These are phyloP conservation scores for Ambispora gerdemannii DNA, from an alignment of 192 early-diverging fungal species.

Conservation along the genomic window DNA sequence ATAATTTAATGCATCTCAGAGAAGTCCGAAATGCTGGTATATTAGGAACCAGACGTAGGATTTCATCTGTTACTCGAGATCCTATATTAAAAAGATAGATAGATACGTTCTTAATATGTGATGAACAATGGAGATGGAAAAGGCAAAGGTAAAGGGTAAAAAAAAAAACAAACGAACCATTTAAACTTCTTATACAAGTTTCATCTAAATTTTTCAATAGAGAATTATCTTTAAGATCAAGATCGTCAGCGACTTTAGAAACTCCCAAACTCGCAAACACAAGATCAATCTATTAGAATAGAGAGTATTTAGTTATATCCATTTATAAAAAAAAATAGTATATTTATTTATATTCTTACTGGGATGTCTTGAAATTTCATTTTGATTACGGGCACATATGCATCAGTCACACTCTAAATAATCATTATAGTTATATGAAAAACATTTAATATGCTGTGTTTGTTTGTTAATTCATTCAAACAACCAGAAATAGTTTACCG, in stretches of 20 bases:
- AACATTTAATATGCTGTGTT: too few species aligned
- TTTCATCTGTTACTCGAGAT: constrained; percentile 96
- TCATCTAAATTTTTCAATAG: constrained; percentile 88
- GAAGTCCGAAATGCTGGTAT: constrained; percentile 86
- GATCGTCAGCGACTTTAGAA: constrained; percentile 75
- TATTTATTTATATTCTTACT: constrained; percentile 43
- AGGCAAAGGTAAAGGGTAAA: neutral
- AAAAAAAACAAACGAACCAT: constrained; percentile 54
- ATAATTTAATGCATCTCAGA: constrained; percentile 90
- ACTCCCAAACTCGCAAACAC: constrained; percentile 79
- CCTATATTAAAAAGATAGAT: constrained; percentile 38
- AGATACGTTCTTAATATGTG: neutral
- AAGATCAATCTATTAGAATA: constrained; percentile 76
- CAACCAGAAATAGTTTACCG: constrained; percentile 42
- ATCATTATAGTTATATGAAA: constrained; percentile 36
- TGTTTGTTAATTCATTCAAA: neutral
- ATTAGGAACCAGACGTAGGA: constrained; percentile 90
- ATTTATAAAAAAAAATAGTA: too few species aligned
- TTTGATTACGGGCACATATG: constrained; percentile 94
- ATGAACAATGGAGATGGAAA: too few species aligned
- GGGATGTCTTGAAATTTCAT: constrained; percentile 89
- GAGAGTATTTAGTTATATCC: too few species aligned
- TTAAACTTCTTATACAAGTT: constrained; percentile 80
- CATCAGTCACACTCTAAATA: constrained; percentile 64
- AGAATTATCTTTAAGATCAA: constrained; percentile 82